Base-by-base conservation (phyloP, 805 yeast genomes). In the Yarrowia deformans region DNA sequence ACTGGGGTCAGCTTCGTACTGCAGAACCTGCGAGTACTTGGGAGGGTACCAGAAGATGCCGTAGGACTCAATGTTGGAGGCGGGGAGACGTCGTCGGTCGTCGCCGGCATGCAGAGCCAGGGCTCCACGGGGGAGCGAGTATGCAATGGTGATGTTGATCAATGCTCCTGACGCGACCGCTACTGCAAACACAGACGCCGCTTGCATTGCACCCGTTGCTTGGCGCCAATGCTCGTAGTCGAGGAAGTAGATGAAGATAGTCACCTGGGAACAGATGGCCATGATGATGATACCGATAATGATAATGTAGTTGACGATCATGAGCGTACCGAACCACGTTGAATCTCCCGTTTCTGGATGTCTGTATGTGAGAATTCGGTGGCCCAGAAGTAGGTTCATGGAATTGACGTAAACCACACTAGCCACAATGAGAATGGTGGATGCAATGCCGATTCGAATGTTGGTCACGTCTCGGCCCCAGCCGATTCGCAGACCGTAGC, bases 301-400 rank as follows among this genome's bases (percentile, higher is more conserved):
- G 69, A 87, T 72, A 7, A 78, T 72, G 74, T 90, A 89, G 46
- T 86, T 73, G 2, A 76, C 52, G 50, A 82, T 74, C 88, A 89
- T 84, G 32, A 78, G 68, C 39, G 70, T 70, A 84, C 88, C 84
- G 14, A 55, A 55, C 68, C 67, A 58, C 69, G 77, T 79, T 49
- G 83, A 77, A 19, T 85, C 82, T 48, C 93, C 93, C 12, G 87
- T 83, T 66, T 85, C 87, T 8, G 94, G 93, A 75, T 90, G 93
- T 75, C 88, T 82, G 90, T 92, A 88, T 8, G 91, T 88, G 77
- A 88, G 88, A 29, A 89, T 79, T 75, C 94, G 84, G 76, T 89
- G 93, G 6, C 91, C 91, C 68, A 90, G 78, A 23, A 88, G 84
- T 76, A 88, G 81, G 74, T 87, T 88, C 74, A 87, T 81, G 3